phyloP scores from a whole-genome alignment of 169 alveolate genomes.

The Pseudocohnilembus persalinus region DNA sequence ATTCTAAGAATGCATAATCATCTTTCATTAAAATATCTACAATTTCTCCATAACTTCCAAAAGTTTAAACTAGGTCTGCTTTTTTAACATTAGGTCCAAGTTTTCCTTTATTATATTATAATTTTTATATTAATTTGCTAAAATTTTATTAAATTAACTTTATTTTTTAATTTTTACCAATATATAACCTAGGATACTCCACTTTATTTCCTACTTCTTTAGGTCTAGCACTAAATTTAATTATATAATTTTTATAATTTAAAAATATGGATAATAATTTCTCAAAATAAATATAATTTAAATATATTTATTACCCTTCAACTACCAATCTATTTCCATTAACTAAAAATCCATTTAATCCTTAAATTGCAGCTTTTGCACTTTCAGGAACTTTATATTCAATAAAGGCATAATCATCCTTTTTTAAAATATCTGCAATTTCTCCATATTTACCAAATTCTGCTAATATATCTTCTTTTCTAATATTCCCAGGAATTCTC shows the following conservation, averaged over 20 bases:
- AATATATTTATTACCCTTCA: constrained; percentile 9
- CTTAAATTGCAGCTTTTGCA: constrained; percentile 4
- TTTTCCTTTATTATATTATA: background rate
- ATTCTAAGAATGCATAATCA: constrained; percentile 25
- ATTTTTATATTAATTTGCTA: background rate
- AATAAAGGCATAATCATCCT: constrained; percentile 21
- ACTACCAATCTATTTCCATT: constrained; percentile 8
- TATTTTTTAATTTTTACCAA: background rate
- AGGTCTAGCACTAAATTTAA: constrained; percentile 3
- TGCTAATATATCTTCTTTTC: constrained; percentile 11
- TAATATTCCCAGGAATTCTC: constrained; percentile 1
- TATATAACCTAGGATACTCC: constrained; percentile 7
- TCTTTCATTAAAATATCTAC: constrained; percentile 24
- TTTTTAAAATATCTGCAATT: constrained; percentile 12
- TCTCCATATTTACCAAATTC: constrained; percentile 17
- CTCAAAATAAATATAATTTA: too few relatives aligned
- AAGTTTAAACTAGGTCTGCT: constrained; percentile 1
- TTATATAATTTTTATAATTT: too few relatives aligned
- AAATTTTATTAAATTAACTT: too few relatives aligned
- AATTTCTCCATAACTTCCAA: constrained; percentile 22
- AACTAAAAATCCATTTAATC: constrained; percentile 4
- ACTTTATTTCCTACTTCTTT: constrained; percentile 22
- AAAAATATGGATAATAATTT: background rate
- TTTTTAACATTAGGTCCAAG: constrained; percentile 16
- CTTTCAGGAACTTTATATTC: constrained; percentile 1